Percentiles rank a stretch among this genome's conserved stretches.
Evolutionary conservation across 768 basidiomycete genomes (phyloP).

Genomic region (Punctularia strigosozonata): DNA sequence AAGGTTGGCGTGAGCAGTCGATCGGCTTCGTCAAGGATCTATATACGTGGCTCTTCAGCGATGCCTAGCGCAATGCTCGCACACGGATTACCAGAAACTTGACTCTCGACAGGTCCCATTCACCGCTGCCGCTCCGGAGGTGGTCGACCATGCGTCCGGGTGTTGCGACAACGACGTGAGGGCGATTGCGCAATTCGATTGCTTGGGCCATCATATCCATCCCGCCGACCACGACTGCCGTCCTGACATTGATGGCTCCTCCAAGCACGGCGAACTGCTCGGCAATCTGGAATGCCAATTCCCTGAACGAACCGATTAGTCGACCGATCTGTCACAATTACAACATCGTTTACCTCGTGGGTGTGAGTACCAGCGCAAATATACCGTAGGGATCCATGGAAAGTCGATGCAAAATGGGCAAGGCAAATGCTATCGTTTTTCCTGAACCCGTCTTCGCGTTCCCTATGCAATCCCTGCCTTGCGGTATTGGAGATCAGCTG

Average conservation of each 20-base stretch:
- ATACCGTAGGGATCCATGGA: constrained; percentile 89
- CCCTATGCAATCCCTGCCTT: constrained; percentile 93
- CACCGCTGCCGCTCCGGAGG: constrained; percentile 58
- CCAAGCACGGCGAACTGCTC: constrained; percentile 95
- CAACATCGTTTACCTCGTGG: constrained; percentile 90
- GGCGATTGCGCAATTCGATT: constrained; percentile 69
- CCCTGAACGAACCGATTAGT: constrained; percentile 35
- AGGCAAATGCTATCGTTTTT: constrained; percentile 94
- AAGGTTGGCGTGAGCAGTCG: constrained; percentile 84
- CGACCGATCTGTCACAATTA: not conserved
- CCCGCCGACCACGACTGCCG: constrained; percentile 87
- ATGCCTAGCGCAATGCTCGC: no score
- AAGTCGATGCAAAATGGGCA: constrained; percentile 87
- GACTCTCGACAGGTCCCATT: constrained; percentile 79
- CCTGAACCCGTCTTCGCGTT: constrained; percentile 97
- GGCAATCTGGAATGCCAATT: constrained; percentile 93
- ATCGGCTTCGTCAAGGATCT: constrained; percentile 98
- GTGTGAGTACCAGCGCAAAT: constrained; percentile 87
- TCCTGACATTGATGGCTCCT: constrained; percentile 65
- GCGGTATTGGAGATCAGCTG: not conserved
- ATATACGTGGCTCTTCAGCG: no score
- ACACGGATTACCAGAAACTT: constrained; percentile 59
- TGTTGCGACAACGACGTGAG: constrained; percentile 91
- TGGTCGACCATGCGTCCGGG: constrained; percentile 93
- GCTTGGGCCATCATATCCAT: constrained; percentile 99